A percentile compares a stretch with the other conserved stretches of the same genome.
phyloP scores from a whole-genome alignment of 1,139 yeast genomes.

The Saccharomyces pastorianus region DNA sequence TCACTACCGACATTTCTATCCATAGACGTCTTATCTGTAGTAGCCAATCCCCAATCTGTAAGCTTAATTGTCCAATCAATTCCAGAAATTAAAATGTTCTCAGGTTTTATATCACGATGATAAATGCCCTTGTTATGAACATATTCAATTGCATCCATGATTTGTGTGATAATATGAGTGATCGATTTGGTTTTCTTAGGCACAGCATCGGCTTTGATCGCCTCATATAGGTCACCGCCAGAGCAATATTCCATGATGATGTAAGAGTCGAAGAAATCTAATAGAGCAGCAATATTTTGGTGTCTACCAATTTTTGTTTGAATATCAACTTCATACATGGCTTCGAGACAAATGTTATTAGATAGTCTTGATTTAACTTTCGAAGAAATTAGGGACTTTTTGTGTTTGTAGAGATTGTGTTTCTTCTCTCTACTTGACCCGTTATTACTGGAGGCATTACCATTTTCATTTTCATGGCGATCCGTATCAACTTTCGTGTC shows the following conservation, averaged over 20 bases:
- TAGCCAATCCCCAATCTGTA: slow-evolving; percentile 90
- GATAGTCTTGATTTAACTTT: slow-evolving; percentile 30
- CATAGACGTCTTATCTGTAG: slow-evolving; percentile 51
- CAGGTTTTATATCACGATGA: slow-evolving; percentile 88
- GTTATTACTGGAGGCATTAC: slow-evolving; percentile 4
- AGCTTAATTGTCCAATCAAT: slow-evolving; percentile 72
- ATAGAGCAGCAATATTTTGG: slow-evolving; percentile 49
- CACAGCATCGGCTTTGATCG: slow-evolving; percentile 72
- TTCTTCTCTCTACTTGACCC: slow-evolving; percentile 23
- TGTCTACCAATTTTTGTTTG: slow-evolving; percentile 58
- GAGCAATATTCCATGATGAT: slow-evolving; percentile 82
- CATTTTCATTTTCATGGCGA: slow-evolving; percentile 5
- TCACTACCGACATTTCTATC: slow-evolving; percentile 93
- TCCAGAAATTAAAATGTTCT: slow-evolving; percentile 69
- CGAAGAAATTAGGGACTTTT: slow-evolving; percentile 28
- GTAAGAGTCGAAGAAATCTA: slow-evolving; percentile 74
- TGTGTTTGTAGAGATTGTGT: slow-evolving; percentile 16
- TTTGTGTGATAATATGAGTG: slow-evolving; percentile 66
- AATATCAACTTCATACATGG: slow-evolving; percentile 69
- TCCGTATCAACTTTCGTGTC: slow-evolving; percentile 8
- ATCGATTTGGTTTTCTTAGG: slow-evolving; percentile 72
- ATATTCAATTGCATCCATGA: slow-evolving; percentile 68
- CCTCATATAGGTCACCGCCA: slow-evolving; percentile 90
- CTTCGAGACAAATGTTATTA: slow-evolving; percentile 47
- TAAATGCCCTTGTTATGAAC: slow-evolving; percentile 68